Evolutionary conservation across 2,329 filamentous ascomycete genomes (phyloP).

Genomic region (Aspergillus ustus): DNA sequence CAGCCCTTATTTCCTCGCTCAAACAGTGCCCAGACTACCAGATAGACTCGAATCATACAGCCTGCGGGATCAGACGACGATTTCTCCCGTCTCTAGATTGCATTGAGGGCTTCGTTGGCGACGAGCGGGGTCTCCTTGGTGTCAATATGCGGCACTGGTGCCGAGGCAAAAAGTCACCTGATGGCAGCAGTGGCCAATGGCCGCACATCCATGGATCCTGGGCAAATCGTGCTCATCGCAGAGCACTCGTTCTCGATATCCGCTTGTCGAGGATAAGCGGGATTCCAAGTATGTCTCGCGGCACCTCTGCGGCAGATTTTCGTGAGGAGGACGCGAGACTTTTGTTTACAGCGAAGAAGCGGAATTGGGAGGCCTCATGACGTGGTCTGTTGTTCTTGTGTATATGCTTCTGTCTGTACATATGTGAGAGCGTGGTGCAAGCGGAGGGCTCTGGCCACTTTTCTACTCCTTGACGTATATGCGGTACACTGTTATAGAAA

Average conservation of each 20-base stretch:
- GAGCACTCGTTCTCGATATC: slow-evolving; percentile 31
- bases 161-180: not conserved
- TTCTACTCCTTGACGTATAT: not conserved
- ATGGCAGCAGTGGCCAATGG: slow-evolving; percentile 12
- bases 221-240: slow-evolving; percentile 25
- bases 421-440: not conserved
- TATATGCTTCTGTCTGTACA: not conserved
- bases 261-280: slow-evolving; percentile 31
- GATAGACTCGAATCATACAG: slow-evolving; percentile 46
- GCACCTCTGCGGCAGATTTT: slow-evolving; percentile 12
- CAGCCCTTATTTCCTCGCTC: slow-evolving; percentile 40
- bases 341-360: slow-evolving; percentile 41
- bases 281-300: slow-evolving; percentile 24
- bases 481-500: not conserved
- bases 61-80: slow-evolving; percentile 48
- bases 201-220: slow-evolving; percentile 24
- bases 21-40: slow-evolving; percentile 50
- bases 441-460: not conserved
- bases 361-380: slow-evolving; percentile 40
- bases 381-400: not conserved
- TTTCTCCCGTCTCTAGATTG: slow-evolving; percentile 45
- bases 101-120: slow-evolving; percentile 42
- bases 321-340: slow-evolving; percentile 38
- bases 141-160: slow-evolving; percentile 26
- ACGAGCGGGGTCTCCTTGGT: slow-evolving; percentile 38